Conservation (phyloP, 352 stramenopile species). For the Elongisporangium senticosum region DNA sequence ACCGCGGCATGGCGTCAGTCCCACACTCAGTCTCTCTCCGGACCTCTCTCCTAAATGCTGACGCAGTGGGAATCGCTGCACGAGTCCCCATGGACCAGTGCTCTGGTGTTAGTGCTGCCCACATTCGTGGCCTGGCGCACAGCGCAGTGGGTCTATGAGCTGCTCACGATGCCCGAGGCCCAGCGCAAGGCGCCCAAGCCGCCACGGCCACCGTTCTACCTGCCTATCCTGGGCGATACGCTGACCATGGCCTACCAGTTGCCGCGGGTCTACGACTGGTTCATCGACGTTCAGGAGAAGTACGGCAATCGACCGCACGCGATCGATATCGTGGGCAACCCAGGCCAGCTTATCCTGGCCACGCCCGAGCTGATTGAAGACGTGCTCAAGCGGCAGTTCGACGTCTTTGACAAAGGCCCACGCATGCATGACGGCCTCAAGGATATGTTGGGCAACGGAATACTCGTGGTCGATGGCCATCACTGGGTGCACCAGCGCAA, state of each 20-base stretch:
- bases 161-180: background rate
- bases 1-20: too few relatives aligned
- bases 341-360: constrained; percentile 33
- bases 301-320: constrained; percentile 36
- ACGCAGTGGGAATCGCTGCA: background rate
- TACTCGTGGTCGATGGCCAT: constrained; percentile 56
- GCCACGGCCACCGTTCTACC: constrained; percentile 18
- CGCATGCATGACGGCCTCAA: constrained; percentile 19
- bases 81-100: background rate
- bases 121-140: background rate
- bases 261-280: constrained; percentile 49
- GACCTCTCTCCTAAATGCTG: background rate
- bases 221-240: constrained; percentile 43
- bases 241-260: constrained; percentile 25
- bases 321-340: constrained; percentile 23
- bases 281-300: constrained; percentile 41
- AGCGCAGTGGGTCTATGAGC: background rate
- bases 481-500: constrained; percentile 72
- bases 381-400: constrained; percentile 62
- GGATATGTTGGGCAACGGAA: constrained; percentile 60
- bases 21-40: too few relatives aligned
- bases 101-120: background rate
- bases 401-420: constrained; percentile 67
- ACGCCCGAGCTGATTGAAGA: constrained; percentile 44
- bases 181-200: constrained; percentile 6